Evolutionary conservation across 1,284 basidiomycete species (phyloP), one percentile per base, ranked within the genome.

Genomic region (Sporisorium sorghi): DNA sequence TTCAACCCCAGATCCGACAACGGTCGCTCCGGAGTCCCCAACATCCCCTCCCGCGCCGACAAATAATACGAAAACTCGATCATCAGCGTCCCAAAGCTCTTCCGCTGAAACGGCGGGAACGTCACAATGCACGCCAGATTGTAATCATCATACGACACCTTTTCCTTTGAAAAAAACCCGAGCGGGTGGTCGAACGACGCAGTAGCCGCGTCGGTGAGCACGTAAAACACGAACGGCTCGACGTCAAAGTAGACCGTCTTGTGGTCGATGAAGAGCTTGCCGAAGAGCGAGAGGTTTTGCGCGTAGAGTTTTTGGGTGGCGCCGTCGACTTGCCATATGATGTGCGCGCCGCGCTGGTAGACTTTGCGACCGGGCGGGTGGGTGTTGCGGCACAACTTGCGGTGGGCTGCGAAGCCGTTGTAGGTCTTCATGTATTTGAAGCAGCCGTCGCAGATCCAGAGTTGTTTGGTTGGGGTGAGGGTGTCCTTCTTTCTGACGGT

Each of bases 61-160:
- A 98, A 87, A 80, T 95, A 93, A 83, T 99, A 98, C 83, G 95
- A 97, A 87, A 98, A 97, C 86, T 99, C 96, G 80, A 99, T 98
- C 88, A 99, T 89, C 39, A 99, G 89, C 87, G 93, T 95, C 4
- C 95, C 96, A 80, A 92, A 98, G 8, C 94, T 92, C 78, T 91
- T 89, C 71, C 90, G 89, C 83, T 98, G 96, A 82, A 91, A 94
- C 15, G 94, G 96, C 1, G 96, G 97, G 57, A 99, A 90, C 3
- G 93, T 93, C 71, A 98, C 90, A 78, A 99, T 99, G 85, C 94
- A 97, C 2, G 96, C 96, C 15, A 99, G 88, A 81, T 99, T 99
- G 86, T 95, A 97, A 78, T 95, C 93, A 79, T 99, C 96, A 79
- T 94, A 97, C 1, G 94, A 96, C 23, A 92, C 83, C 84, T 98